A percentile compares a stretch with the other conserved stretches of the same genome.
These are phyloP conservation scores for Sextonia rubra DNA, from an alignment of 164 flowering plant genomes.

Conservation along the genomic window DNA sequence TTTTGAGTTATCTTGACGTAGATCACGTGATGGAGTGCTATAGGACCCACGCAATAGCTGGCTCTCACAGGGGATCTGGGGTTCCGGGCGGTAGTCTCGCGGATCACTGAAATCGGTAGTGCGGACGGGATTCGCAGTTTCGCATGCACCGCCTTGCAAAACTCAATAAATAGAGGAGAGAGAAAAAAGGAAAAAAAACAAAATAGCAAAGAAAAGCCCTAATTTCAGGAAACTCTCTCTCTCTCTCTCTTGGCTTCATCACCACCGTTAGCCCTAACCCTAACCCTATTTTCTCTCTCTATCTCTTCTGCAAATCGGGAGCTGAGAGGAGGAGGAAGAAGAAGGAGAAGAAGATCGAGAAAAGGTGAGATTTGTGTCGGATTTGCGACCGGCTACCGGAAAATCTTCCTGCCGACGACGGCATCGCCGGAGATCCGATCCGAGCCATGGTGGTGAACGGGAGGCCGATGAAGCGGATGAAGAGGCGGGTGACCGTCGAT, in stretches of 20 bases:
- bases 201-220: not conserved
- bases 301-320: not conserved
- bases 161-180: not conserved
- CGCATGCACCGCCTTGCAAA: not conserved
- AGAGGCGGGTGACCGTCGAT: constrained; percentile 66
- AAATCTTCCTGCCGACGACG: not conserved
- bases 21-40: too few species aligned
- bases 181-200: not conserved
- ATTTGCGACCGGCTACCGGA: not conserved
- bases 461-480: constrained; percentile 59
- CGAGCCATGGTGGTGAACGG: constrained; percentile 57
- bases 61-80: too few species aligned
- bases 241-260: not conserved
- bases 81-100: not conserved
- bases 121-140: too few species aligned
- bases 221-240: not conserved
- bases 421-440: not conserved
- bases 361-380: not conserved
- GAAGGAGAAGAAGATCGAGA: not conserved
- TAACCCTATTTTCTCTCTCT: not conserved
- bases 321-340: not conserved
- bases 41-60: too few species aligned
- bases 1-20: too few species aligned
- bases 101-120: not conserved
- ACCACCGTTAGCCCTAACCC: not conserved